Evolutionary conservation across 2,329 filamentous ascomycete species (phyloP), one percentile per base, ranked within the genome.

Genomic region (Sporothrix globosa): DNA sequence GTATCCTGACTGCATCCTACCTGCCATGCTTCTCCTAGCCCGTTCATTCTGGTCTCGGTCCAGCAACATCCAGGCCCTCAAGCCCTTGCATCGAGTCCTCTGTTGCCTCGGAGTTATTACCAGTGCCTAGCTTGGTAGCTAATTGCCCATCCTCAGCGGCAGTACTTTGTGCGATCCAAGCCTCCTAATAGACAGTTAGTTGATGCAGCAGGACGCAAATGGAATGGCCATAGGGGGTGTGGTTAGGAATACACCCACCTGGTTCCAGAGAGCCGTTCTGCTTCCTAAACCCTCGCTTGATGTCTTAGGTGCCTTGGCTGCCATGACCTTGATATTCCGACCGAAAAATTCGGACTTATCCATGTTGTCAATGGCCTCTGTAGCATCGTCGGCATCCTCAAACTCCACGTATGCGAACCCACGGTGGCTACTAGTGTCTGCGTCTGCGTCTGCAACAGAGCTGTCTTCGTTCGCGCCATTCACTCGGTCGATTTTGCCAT

Each of bases 351-450:
- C 95, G 72, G 94, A 91, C 79, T 97, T 93, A 78, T 99, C 93
- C 95, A 99, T 98, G 79, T 99, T 99, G 84, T 98, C 93, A 79
- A 99, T 97, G 67, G 96, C 96, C 81, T 98, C 95, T 77, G 90
- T 90, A 39, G 94, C 95, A 81, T 99, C 96, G 70, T 90, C 88
- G 14, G 89, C 86, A 70, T 93, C 87, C 76, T 97, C 93, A 77
- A 92, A 99, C 78, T 99, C 96, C 67, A 99, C 92, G 79, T 99
- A 98, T 71, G 94, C 96, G 80, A 98, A 99, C 0, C 96, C 96
- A 68, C 94, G 87, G 79, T 99, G 96, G 41, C 52, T 48, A 11
- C 60, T 41, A 44, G 41, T 13, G 11, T 17, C 41, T 39, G 24
- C n/a, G 52, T 66, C 24, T 21, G 41, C 7, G 14, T 65, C 66